Percentiles rank a stretch among this genome's conserved stretches.
Evolutionary conservation across 257 asterid genomes (phyloP).

Genomic region (Solanum paucissectum): DNA sequence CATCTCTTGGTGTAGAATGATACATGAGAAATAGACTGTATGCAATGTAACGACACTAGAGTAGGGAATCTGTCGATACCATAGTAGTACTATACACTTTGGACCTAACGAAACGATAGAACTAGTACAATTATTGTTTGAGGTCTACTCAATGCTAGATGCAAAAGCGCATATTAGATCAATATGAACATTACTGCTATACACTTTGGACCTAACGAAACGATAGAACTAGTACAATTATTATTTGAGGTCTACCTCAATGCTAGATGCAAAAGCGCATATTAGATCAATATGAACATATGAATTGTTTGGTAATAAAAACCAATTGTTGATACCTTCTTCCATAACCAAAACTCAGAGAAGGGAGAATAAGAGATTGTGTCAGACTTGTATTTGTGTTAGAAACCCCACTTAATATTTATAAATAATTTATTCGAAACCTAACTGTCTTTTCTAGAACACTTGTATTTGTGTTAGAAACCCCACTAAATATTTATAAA

Average conservation of each 20-base stretch:
- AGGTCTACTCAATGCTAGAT: neutral
- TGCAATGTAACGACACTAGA: neutral
- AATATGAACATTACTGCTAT: neutral
- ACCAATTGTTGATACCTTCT: neutral
- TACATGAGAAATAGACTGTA: neutral
- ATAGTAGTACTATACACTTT: neutral
- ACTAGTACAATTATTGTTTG: neutral
- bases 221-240: neutral
- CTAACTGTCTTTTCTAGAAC: neutral
- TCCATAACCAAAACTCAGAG: neutral
- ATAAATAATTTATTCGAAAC: neutral
- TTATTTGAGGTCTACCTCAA: neutral
- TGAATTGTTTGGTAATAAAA: neutral
- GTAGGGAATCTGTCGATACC: neutral
- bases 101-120: neutral
- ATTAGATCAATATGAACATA: neutral
- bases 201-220: no score
- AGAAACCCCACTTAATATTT: neutral
- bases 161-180: neutral
- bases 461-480: neutral
- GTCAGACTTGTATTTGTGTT: neutral
- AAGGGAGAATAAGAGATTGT: neutral
- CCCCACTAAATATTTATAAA: neutral
- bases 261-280: neutral
- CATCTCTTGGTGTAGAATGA: neutral